These are phyloP conservation scores for Flaveria bidentis DNA, from an alignment of 129 eudicot species.

Conservation along the genomic window DNA sequence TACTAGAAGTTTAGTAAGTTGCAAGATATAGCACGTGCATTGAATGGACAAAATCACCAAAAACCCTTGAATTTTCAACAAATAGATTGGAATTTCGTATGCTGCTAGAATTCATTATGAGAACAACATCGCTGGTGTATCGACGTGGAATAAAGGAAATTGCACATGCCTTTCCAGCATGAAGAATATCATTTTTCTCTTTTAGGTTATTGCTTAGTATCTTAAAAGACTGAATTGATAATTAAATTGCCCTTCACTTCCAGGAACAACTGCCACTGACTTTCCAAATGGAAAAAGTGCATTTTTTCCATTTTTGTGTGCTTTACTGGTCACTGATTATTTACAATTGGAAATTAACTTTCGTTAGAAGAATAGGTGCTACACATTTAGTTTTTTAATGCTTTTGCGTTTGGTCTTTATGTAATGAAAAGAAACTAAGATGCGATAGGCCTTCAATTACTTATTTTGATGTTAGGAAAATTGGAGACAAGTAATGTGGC, in stretches of 20 bases:
- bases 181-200: constrained; percentile 23
- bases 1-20: constrained; percentile 5
- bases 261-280: background rate
- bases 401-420: background rate
- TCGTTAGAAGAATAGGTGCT: background rate
- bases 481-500: background rate
- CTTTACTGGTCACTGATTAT: background rate
- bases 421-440: background rate
- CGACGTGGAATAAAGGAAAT: too few species aligned
- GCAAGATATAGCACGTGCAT: constrained; percentile 7
- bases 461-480: background rate
- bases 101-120: background rate
- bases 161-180: constrained; percentile 15
- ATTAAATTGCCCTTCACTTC: background rate
- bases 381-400: background rate
- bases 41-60: background rate
- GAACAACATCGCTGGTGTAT: too few species aligned
- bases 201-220: constrained; percentile 20
- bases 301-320: constrained; percentile 9
- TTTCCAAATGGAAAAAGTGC: constrained; percentile 4
- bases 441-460: background rate
- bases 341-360: background rate
- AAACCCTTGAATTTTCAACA: constrained; percentile 25
- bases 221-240: background rate
- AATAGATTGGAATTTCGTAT: constrained; percentile 12